Evolutionary conservation across 345 rosid species (phyloP), one percentile per base, ranked within the genome.

Genomic region (Euphorbia tirucalli): DNA sequence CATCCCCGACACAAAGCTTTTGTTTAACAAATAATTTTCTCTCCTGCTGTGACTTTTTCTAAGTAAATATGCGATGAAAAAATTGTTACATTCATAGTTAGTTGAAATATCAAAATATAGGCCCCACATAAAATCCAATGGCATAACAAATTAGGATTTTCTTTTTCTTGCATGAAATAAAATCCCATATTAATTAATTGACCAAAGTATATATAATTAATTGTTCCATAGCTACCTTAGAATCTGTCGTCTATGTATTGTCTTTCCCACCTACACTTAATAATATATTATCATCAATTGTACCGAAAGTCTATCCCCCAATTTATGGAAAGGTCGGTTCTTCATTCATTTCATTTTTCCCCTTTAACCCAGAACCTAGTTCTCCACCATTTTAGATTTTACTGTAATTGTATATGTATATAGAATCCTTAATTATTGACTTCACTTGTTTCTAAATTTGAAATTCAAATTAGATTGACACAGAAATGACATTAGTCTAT

Each of bases 21-120:
- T 37, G 41, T 37, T 37, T 8, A 37, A 37, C 41, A 3, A 8
- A 37, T 3, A 37, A 37, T 37, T 37, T 37, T 37, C 41, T n/a
- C n/a, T n/a, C n/a, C n/a, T n/a, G n/a, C n/a, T n/a, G n/a, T n/a
- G n/a, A n/a, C n/a, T n/a, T 35, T 35, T 35, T 35, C 39, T 3
- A 35, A 35, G 39, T 35, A 35, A 35, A 35, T 3, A 35, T 35
- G 39, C 7, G 39, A 35, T 7, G 3, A 35, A 35, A 35, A 7
- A 3, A 35, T 3, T 35, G 7, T 7, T 46, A 13, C 7, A 13
- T 46, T 52, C 64, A 18, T 4, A 37, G 68, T 61, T 71, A 1
- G 83, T 74, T 82, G 75, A 67, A 30, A 82, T 35, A 75, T 82
- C 85, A 67, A 37, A 4, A 21, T 8, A 1, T 0, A 22, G 71